Evolutionary conservation across 352 stramenopile genomes (phyloP).

Genomic region (Pythium sukuiense): DNA sequence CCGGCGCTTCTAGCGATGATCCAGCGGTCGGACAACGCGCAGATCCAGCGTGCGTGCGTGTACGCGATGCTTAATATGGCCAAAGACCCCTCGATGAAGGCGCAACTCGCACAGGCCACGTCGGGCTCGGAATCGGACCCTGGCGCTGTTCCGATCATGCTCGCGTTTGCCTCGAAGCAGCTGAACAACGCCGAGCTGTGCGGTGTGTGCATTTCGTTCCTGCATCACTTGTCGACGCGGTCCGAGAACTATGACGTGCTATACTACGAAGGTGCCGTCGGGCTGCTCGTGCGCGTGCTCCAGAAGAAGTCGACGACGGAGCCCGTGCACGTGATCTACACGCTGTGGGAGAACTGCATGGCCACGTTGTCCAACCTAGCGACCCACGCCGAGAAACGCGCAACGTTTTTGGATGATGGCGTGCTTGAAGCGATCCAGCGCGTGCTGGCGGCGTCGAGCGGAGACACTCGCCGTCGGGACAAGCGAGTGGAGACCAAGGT

Average conservation of each 20-base stretch:
- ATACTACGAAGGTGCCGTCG: conserved; percentile 62
- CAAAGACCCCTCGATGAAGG: conserved; percentile 73
- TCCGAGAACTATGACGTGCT: conserved; percentile 61
- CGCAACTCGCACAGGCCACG: conserved; percentile 44
- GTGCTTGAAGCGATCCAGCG: conserved; percentile 65
- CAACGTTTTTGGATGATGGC: conserved; percentile 53
- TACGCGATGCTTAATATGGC: conserved; percentile 79
- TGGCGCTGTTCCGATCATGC: conserved; percentile 68
- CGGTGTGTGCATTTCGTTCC: conserved; percentile 62
- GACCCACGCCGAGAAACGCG: conserved; percentile 36
- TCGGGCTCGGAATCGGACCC: conserved; percentile 1
- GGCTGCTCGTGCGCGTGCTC: conserved; percentile 55
- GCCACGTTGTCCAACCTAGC: conserved; percentile 61
- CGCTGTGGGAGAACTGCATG: conserved; percentile 53
- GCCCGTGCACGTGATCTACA: conserved; percentile 44
- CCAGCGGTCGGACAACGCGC: conserved; percentile 41
- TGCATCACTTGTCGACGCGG: conserved; percentile 69
- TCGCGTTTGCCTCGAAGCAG: conserved; percentile 62
- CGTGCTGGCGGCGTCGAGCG: conserved; percentile 46
- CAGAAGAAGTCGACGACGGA: conserved; percentile 45
- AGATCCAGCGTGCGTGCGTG: conserved; percentile 76
- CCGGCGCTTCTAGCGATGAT: conserved; percentile 64
- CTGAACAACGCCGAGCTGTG: conserved; percentile 62
- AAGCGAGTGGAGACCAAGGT: conserved; percentile 41
- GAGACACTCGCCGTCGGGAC: conserved; percentile 43